Conservation (phyloP, 2,329 filamentous ascomycete species). For the Knufia fluminis region DNA sequence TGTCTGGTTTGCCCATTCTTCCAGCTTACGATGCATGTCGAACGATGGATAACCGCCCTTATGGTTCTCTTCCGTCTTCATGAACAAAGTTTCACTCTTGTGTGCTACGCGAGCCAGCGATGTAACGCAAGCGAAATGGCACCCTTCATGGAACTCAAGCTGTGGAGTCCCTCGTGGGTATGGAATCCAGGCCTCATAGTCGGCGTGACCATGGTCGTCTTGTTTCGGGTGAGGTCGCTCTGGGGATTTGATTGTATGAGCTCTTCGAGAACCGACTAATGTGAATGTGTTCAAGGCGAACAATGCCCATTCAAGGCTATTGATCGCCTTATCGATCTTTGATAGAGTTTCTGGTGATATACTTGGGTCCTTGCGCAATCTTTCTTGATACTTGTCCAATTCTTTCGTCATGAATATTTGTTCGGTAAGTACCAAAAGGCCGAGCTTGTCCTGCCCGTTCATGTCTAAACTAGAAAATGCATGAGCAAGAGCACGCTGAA, state of each 20-base stretch:
- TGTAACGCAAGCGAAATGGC: constrained; percentile 22
- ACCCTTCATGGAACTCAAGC: constrained; percentile 23
- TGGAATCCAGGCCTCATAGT: constrained; percentile 21
- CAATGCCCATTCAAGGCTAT: constrained; percentile 12
- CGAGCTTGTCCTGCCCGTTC: constrained; percentile 25
- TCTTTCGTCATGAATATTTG: constrained; percentile 18
- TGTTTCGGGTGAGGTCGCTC: constrained; percentile 12
- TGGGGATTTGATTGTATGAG: constrained; percentile 15
- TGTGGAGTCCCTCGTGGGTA: constrained; percentile 21
- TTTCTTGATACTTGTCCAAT: constrained; percentile 24
- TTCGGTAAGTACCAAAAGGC: constrained; percentile 13
- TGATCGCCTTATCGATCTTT: constrained; percentile 9
- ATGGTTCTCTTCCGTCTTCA: constrained; percentile 13
- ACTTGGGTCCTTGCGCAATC: constrained; percentile 13
- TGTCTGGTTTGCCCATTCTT: constrained; percentile 23
- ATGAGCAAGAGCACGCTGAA: neutral
- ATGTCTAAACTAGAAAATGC: constrained; percentile 24
- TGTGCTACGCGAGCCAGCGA: constrained; percentile 13
- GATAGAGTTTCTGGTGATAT: constrained; percentile 1
- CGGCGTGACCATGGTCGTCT: constrained; percentile 15
- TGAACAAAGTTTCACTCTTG: constrained; percentile 10
- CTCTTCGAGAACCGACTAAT: constrained; percentile 17
- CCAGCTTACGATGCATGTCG: constrained; percentile 20
- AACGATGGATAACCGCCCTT: constrained; percentile 12
- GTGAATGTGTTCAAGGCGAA: constrained; percentile 13